Evolutionary conservation across 2,329 filamentous ascomycete genomes (phyloP).

Genomic region (Xylaria hypoxylon): DNA sequence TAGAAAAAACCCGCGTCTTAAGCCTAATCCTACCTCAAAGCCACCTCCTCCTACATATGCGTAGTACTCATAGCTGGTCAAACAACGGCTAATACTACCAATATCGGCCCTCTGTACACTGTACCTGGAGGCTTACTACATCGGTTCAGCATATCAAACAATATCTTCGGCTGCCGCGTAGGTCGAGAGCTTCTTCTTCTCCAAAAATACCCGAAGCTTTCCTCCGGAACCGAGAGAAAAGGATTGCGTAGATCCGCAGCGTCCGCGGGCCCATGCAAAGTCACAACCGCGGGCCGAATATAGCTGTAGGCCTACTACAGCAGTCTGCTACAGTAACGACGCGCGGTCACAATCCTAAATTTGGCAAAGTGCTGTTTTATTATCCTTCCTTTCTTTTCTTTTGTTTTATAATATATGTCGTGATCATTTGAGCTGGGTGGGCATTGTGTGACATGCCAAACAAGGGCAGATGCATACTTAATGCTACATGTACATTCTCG

Average conservation of each 20-base stretch:
- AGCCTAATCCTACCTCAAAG: conserved; percentile 19
- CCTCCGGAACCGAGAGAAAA: neutral
- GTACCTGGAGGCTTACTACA: conserved; percentile 23
- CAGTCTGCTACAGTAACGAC: neutral
- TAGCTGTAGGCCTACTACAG: neutral
- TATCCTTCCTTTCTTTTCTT: neutral
- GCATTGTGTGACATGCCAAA: conserved; percentile 23
- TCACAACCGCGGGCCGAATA: conserved; percentile 10
- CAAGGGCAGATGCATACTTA: conserved; percentile 12
- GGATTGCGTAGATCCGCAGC: neutral
- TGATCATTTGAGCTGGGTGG: conserved; percentile 9
- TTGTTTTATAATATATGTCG: neutral
- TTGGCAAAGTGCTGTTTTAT: too few species aligned
- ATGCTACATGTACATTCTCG: neutral
- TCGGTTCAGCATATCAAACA: conserved; percentile 2
- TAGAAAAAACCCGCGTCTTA: neutral
- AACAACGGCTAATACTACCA: conserved; percentile 1
- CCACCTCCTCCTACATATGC: neutral
- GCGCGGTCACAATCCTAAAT: conserved; percentile 10
- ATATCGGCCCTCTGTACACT: conserved; percentile 15
- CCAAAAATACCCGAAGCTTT: conserved; percentile 11
- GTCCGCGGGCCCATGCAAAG: conserved; percentile 6
- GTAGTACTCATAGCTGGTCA: neutral
- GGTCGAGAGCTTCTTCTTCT: neutral
- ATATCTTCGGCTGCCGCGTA: conserved; percentile 1